These are phyloP conservation scores for Exophiala sideris DNA, from an alignment of 2,329 filamentous ascomycete species.

Conservation along the genomic window DNA sequence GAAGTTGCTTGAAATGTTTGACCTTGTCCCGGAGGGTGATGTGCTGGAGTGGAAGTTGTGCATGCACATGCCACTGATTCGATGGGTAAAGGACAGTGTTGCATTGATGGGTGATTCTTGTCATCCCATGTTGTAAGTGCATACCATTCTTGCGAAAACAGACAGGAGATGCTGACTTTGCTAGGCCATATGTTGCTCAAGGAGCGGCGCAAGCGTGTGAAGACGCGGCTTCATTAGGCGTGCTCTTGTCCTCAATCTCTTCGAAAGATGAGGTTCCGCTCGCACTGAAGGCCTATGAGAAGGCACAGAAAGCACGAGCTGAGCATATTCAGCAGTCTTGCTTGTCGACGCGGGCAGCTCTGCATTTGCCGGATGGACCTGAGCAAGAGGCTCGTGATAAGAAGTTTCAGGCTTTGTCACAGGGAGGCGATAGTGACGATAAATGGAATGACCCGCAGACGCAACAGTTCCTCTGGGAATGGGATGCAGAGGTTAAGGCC, in stretches of 20 bases:
- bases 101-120: slow-evolving; percentile 43
- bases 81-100: slow-evolving; percentile 51
- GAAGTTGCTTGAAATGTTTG: slow-evolving; percentile 57
- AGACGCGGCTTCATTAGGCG: slow-evolving; percentile 40
- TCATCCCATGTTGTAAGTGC: slow-evolving; percentile 40
- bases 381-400: slow-evolving; percentile 34
- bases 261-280: slow-evolving; percentile 44
- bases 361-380: slow-evolving; percentile 32
- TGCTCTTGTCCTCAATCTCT: slow-evolving; percentile 24
- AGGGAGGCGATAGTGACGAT: slow-evolving; percentile 51
- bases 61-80: slow-evolving; percentile 59
- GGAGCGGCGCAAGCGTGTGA: slow-evolving; percentile 45
- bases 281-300: slow-evolving; percentile 46
- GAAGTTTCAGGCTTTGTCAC: slow-evolving; percentile 52
- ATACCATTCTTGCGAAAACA: neutral
- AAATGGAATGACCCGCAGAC: slow-evolving; percentile 70
- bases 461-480: slow-evolving; percentile 62
- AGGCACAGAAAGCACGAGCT: slow-evolving; percentile 23
- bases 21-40: slow-evolving; percentile 60
- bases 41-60: slow-evolving; percentile 65
- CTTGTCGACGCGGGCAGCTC: slow-evolving; percentile 31
- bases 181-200: slow-evolving; percentile 41
- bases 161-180: neutral
- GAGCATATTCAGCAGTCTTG: slow-evolving; percentile 45
- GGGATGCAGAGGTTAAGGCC: slow-evolving; percentile 58